Evolutionary conservation across 768 basidiomycete genomes (phyloP), one percentile per base, ranked within the genome.

Genomic region (Phylloporus arenicola): DNA sequence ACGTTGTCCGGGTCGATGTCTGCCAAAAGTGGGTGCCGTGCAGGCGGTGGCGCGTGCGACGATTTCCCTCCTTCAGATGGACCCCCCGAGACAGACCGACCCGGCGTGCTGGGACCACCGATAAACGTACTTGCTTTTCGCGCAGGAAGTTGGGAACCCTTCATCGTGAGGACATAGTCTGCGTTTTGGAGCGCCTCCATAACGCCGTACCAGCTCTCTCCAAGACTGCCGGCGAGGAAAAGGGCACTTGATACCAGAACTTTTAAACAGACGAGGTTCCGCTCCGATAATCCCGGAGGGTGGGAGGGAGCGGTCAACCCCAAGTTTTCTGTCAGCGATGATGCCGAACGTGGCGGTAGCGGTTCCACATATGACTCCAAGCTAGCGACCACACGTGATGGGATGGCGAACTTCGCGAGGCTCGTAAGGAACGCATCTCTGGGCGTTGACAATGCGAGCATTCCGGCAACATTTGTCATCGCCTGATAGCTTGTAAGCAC

Each of bases 101-200:
- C 67, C 4, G 70, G 55, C 11, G 72, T 62, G 2, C 57, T 52
- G 12, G 69, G 55, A n/a, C 70, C 71, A 29, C 70, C 68, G 9
- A 56, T 59, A 22, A 69, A 56, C 9, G 63, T 53, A 33, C 68
- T 69, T 47, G 70, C 68, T 47, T 67, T 72, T 20, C 63, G 61
- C 2, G 57, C 63, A 7, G 68, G 51, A 27, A 60, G 55, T 27
- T 67, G 68, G 1, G 68, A 70, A 3, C 75, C 81, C 67, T 82
- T 86, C 58, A 77, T 72, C 9, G 80, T 81, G 17, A 98, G 73
- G 17, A 99, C 88, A 59, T 92, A 92, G 59, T 95, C 93, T 7
- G 95, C 94, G 57, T 93, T 97, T 70, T 97, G 95, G 20, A 98
- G 70, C 1, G 87, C 83, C 61, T 97, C 94, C 46, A 98, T 73